phyloP scores from a whole-genome alignment of 805 yeast genomes.

The Candida namnaoensis region DNA sequence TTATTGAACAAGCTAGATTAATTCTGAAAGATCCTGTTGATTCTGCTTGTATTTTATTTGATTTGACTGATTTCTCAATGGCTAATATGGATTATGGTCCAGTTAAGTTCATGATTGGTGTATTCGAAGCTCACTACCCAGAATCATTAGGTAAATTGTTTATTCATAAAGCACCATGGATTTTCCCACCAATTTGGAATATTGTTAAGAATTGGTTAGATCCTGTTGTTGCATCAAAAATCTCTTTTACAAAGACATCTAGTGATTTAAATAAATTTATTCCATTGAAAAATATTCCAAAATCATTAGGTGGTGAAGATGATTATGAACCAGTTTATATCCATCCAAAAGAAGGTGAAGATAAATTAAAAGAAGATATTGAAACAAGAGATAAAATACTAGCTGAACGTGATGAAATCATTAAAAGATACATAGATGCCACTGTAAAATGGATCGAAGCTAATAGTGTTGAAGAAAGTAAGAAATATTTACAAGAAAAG shows the following conservation, averaged over 20 bases:
- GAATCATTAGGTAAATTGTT: conserved; percentile 80
- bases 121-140: conserved; percentile 95
- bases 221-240: conserved; percentile 91
- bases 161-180: conserved; percentile 95
- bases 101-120: conserved; percentile 79
- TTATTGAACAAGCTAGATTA: conserved; percentile 78
- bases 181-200: conserved; percentile 91
- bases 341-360: conserved; percentile 52
- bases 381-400: conserved; percentile 35
- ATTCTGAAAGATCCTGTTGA: conserved; percentile 69
- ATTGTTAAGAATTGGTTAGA: conserved; percentile 90
- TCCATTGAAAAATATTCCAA: conserved; percentile 51
- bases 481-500: conserved; percentile 43
- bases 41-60: conserved; percentile 78
- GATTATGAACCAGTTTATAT: conserved; percentile 47
- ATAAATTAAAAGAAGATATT: conserved; percentile 35
- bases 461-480: conserved; percentile 39
- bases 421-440: conserved; percentile 45
- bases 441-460: conserved; percentile 79
- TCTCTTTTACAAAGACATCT: conserved; percentile 65
- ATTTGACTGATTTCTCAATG: conserved; percentile 77
- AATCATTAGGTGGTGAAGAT: conserved; percentile 69
- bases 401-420: conserved; percentile 46
- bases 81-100: conserved; percentile 91
- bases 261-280: conserved; percentile 63